These are phyloP conservation scores for Suillus lakei DNA, from an alignment of 768 basidiomycete species.

Conservation along the genomic window DNA sequence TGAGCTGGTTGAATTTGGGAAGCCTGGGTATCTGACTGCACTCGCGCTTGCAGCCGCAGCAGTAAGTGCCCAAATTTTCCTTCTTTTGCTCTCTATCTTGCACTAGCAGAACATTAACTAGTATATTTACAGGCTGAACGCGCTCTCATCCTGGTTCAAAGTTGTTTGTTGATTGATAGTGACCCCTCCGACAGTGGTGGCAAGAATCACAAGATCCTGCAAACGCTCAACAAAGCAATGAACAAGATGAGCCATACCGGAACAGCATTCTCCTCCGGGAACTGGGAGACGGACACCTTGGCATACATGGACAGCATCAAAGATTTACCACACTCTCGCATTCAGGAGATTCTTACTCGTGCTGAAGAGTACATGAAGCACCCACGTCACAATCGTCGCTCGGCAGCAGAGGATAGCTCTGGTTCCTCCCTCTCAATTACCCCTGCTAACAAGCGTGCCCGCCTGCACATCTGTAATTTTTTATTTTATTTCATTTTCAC, in stretches of 20 bases:
- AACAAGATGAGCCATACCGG: neutral
- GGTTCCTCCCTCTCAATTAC: too few species aligned
- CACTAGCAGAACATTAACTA: constrained; percentile 10
- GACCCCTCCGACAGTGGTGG: neutral
- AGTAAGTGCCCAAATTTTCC: too few species aligned
- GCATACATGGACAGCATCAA: neutral
- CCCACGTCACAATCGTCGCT: too few species aligned
- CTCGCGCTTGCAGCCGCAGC: constrained; percentile 9
- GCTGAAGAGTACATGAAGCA: too few species aligned
- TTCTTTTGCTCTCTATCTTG: neutral
- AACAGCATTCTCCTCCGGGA: neutral
- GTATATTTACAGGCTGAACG: constrained; percentile 10
- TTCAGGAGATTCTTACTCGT: too few species aligned
- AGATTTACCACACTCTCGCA: too few species aligned
- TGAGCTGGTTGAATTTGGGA: constrained; percentile 2
- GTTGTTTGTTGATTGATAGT: neutral
- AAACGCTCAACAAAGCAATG: constrained; percentile 13
- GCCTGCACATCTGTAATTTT: too few species aligned
- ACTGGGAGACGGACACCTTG: neutral
- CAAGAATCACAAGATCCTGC: constrained; percentile 9
- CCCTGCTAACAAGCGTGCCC: too few species aligned
- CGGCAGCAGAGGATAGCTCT: too few species aligned
- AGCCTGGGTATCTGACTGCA: constrained; percentile 3
- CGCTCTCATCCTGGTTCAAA: constrained; percentile 7
- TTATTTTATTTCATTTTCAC: too few species aligned